These are phyloP conservation scores for Fraxinus sp. DNA, from an alignment of 305 asterid species.

Conservation along the genomic window DNA sequence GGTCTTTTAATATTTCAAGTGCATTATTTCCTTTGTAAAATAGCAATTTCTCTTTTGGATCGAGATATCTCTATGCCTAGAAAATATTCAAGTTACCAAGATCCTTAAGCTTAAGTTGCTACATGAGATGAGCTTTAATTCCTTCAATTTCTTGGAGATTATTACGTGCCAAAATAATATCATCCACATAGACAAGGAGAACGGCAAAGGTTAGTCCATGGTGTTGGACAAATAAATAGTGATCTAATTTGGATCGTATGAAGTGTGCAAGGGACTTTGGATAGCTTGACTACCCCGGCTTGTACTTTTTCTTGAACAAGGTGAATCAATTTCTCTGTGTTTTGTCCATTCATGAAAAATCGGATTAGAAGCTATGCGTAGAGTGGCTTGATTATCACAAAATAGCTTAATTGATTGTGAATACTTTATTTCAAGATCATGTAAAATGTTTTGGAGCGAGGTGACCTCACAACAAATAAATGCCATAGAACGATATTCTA, in stretches of 20 bases:
- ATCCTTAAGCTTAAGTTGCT: background rate
- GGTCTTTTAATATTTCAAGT: background rate
- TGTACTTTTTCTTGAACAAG: background rate
- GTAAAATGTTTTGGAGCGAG: background rate
- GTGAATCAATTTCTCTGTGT: background rate
- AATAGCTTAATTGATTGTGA: background rate
- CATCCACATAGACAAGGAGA: background rate
- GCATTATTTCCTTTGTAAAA: background rate
- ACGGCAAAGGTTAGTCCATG: background rate
- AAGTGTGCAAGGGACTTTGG: background rate
- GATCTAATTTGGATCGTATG: background rate
- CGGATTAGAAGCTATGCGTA: background rate
- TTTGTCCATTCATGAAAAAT: background rate
- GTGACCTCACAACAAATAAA: background rate
- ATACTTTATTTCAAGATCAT: background rate
- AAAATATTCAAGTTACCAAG: background rate
- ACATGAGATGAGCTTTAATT: background rate
- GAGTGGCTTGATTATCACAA: background rate
- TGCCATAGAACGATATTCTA: background rate
- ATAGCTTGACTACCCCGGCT: background rate
- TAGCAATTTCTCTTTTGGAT: background rate
- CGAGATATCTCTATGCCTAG: background rate
- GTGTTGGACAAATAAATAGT: background rate
- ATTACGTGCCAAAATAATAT: background rate
- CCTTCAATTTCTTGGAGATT: too few species aligned